Conservation (phyloP, 371 early-diverging fungal genomes). For the Apophysomyces variabilis region DNA sequence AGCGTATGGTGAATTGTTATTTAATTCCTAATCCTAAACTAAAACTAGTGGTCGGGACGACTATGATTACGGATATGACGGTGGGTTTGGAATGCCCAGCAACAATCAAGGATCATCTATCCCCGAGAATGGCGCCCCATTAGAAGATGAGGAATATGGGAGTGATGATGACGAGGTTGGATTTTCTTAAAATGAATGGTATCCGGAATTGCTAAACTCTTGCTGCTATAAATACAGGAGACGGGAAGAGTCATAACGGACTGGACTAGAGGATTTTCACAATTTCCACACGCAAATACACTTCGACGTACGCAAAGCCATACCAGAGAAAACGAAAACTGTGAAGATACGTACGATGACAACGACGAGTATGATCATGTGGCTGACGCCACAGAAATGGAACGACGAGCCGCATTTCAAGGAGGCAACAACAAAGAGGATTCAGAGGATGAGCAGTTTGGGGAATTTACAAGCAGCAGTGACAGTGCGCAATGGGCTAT, state of each 20-base stretch:
- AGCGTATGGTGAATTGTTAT: constrained; percentile 20
- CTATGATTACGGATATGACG: constrained; percentile 28
- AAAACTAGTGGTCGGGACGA: constrained; percentile 30
- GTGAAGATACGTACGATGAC: constrained; percentile 9
- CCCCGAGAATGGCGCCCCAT: constrained; percentile 16
- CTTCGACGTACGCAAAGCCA: constrained; percentile 37
- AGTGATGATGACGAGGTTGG: constrained; percentile 34
- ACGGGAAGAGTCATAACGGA: constrained; percentile 22
- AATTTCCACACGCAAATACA: constrained; percentile 30
- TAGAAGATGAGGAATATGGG: constrained; percentile 28
- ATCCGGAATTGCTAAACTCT: not conserved
- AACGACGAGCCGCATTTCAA: not conserved
- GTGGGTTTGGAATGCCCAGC: constrained; percentile 21
- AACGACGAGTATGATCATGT: constrained; percentile 13
- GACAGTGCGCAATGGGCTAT: constrained; percentile 1
- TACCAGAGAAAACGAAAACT: constrained; percentile 21
- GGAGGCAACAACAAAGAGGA: constrained; percentile 9
- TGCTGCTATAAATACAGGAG: constrained; percentile 10
- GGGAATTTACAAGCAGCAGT: constrained; percentile 39
- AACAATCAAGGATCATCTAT: constrained; percentile 15
- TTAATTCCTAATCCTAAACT: not conserved
- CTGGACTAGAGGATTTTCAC: constrained; percentile 31
- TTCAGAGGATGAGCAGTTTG: constrained; percentile 47
- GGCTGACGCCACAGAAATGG: not conserved
- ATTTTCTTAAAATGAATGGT: not conserved